Conservation (phyloP, 768 basidiomycete genomes). For the Suillus subluteus region DNA sequence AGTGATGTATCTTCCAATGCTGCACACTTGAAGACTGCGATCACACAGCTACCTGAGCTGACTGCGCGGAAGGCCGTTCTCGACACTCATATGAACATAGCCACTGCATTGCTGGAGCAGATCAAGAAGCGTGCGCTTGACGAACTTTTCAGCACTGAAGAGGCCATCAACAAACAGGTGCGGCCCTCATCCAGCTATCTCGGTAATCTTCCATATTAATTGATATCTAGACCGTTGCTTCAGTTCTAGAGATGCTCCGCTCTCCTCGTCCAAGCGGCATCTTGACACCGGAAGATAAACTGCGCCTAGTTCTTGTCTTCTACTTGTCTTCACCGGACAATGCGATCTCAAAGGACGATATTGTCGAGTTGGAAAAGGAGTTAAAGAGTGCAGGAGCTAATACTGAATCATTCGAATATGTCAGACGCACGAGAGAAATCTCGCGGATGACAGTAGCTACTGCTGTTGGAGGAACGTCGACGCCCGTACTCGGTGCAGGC, state of each 20-base stretch:
- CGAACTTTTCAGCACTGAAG: constrained; percentile 97
- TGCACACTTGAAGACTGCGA: constrained; percentile 92
- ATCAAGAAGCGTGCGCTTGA: constrained; percentile 95
- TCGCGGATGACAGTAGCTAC: constrained; percentile 86
- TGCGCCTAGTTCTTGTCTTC: constrained; percentile 93
- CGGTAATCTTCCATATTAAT: constrained; percentile 8
- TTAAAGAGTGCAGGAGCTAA: constrained; percentile 84
- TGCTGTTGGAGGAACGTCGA: constrained; percentile 58
- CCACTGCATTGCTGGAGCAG: constrained; percentile 90
- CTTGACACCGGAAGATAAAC: constrained; percentile 80
- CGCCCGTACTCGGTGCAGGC: constrained; percentile 67
- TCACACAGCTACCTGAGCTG: constrained; percentile 94
- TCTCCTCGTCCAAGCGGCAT: constrained; percentile 64
- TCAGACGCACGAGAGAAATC: constrained; percentile 89
- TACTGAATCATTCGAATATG: constrained; percentile 86
- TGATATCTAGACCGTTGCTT: constrained; percentile 61
- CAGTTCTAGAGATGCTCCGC: constrained; percentile 88
- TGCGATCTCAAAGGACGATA: constrained; percentile 83
- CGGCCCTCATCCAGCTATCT: constrained; percentile 14
- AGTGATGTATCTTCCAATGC: constrained; percentile 94
- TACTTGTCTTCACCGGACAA: constrained; percentile 88
- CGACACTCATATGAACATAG: constrained; percentile 99
- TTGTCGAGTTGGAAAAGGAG: constrained; percentile 85
- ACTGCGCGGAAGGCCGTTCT: constrained; percentile 96
- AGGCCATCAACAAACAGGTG: constrained; percentile 86